These are phyloP conservation scores for Hansenula sp. DNA, from an alignment of 1,139 yeast genomes.

Conservation along the genomic window DNA sequence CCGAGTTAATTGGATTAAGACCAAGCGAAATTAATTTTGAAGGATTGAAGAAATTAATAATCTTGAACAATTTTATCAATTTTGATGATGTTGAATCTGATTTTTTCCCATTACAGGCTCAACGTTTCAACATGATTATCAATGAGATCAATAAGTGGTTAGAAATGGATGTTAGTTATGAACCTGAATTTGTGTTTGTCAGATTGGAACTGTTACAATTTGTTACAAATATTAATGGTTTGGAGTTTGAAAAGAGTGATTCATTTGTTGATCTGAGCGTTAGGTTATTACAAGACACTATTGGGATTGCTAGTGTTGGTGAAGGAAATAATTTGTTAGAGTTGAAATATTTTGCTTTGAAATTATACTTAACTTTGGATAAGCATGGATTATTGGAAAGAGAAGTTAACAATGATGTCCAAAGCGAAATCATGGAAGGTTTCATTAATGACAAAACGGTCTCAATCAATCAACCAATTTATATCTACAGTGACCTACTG, in stretches of 20 bases:
- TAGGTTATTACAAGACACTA: constrained; percentile 47
- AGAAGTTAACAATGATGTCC: constrained; percentile 25
- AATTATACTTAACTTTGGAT: constrained; percentile 33
- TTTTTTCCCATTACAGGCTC: constrained; percentile 46
- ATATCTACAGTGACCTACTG: constrained; percentile 19
- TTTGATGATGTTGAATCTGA: constrained; percentile 26
- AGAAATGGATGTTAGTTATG: constrained; percentile 61
- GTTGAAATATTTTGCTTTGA: constrained; percentile 46
- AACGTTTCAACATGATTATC: constrained; percentile 58
- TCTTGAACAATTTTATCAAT: constrained; percentile 47
- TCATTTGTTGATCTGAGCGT: constrained; percentile 22
- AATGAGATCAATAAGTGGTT: constrained; percentile 52
- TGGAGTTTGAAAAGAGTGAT: constrained; percentile 16
- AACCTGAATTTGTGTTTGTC: constrained; percentile 43
- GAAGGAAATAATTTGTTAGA: constrained; percentile 32
- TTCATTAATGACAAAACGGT: constrained; percentile 17
- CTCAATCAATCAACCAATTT: constrained; percentile 17
- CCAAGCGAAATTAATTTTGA: constrained; percentile 34
- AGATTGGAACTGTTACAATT: constrained; percentile 53
- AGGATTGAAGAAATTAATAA: constrained; percentile 45
- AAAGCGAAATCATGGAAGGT: constrained; percentile 22
- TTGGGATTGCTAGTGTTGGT: constrained; percentile 41
- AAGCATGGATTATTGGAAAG: constrained; percentile 26
- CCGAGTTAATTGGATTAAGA: constrained; percentile 59
- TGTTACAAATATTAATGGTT: constrained; percentile 27